Percentiles rank a stretch among this genome's conserved stretches.
phyloP scores from a whole-genome alignment of 1,284 basidiomycete genomes.

The Cutaneotrichosporon dermatis region DNA sequence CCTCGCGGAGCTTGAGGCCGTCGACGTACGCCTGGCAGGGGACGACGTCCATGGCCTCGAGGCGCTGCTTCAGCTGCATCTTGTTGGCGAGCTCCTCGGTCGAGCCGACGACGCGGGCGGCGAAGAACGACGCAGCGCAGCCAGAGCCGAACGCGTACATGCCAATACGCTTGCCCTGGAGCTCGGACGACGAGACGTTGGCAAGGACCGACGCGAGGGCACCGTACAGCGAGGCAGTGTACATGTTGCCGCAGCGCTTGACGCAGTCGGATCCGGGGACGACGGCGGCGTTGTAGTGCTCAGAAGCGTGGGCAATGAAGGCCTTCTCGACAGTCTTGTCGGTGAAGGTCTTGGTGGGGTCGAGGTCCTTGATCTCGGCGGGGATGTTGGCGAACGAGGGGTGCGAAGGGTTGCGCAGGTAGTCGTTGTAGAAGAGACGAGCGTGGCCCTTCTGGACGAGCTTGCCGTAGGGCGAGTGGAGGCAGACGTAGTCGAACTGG shows the following conservation, averaged over 20 bases:
- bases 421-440: slow-evolving; percentile 74
- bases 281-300: slow-evolving; percentile 66
- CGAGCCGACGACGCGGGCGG: slow-evolving; percentile 76
- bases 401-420: slow-evolving; percentile 68
- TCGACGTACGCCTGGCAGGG: slow-evolving; percentile 81
- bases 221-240: slow-evolving; percentile 95
- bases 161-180: slow-evolving; percentile 70
- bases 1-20: slow-evolving; percentile 78
- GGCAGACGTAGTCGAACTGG: slow-evolving; percentile 81
- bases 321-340: slow-evolving; percentile 96
- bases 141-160: slow-evolving; percentile 95
- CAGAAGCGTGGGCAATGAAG: slow-evolving; percentile 70
- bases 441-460: slow-evolving; percentile 96
- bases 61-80: slow-evolving; percentile 70
- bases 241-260: slow-evolving; percentile 92
- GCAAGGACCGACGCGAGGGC: slow-evolving; percentile 80
- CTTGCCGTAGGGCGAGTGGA: slow-evolving; percentile 96
- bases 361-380: slow-evolving; percentile 62
- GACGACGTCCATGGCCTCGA: slow-evolving; percentile 83
- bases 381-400: slow-evolving; percentile 72
- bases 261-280: slow-evolving; percentile 76
- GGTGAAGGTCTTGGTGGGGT: slow-evolving; percentile 69
- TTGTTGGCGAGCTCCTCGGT: slow-evolving; percentile 72
- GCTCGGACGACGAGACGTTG: slow-evolving; percentile 58
- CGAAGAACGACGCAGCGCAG: slow-evolving; percentile 87